Evolutionary conservation across 139 green algal genomes (phyloP).

Genomic region (Picochlorum sp.): DNA sequence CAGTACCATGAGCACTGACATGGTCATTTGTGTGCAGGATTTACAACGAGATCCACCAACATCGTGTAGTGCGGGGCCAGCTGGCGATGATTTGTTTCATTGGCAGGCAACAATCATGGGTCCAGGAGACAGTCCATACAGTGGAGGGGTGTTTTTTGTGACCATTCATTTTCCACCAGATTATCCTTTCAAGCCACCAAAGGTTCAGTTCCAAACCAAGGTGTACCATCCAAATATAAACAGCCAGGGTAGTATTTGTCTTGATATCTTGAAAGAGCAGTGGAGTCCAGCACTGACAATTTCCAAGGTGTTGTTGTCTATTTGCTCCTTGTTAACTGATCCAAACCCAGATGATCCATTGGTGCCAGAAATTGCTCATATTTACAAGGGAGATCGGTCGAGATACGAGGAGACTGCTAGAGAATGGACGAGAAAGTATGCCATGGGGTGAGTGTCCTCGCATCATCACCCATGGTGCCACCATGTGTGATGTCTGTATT

Average conservation of each 20-base stretch:
- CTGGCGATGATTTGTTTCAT: constrained; percentile 85
- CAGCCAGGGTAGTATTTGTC: constrained; percentile 90
- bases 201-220: constrained; percentile 94
- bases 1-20: neutral
- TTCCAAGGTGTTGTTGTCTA: constrained; percentile 93
- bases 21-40: constrained; percentile 47
- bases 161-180: constrained; percentile 93
- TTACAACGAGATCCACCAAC: constrained; percentile 88
- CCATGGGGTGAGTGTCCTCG: constrained; percentile 56
- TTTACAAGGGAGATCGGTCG: constrained; percentile 87
- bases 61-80: constrained; percentile 75
- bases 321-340: constrained; percentile 96
- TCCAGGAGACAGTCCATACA: constrained; percentile 79
- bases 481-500: neutral
- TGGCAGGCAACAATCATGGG: constrained; percentile 82
- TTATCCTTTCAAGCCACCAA: constrained; percentile 95
- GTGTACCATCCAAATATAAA: constrained; percentile 99
- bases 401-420: constrained; percentile 89
- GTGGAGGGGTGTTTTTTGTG: constrained; percentile 92
- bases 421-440: constrained; percentile 94
- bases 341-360: constrained; percentile 97
- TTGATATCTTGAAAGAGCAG: constrained; percentile 98
- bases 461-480: neutral
- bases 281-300: constrained; percentile 96
- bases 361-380: constrained; percentile 97